Percentiles rank a stretch among this genome's conserved stretches.
Evolutionary conservation across 2,329 filamentous ascomycete genomes (phyloP).

Genomic region (Cordyceps fumosorosea): DNA sequence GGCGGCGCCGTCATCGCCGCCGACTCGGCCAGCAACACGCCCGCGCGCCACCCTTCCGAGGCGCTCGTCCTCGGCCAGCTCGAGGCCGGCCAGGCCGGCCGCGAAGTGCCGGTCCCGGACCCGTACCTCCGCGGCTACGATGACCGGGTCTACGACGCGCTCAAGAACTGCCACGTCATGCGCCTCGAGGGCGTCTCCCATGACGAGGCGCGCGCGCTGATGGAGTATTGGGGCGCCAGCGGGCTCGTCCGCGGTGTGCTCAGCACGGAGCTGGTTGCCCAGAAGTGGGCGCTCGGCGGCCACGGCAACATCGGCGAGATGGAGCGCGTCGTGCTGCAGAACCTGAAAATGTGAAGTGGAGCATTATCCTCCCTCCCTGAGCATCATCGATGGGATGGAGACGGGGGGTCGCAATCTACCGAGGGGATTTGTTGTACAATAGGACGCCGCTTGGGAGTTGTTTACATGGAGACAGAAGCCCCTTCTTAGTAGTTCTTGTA

Average conservation of each 20-base stretch:
- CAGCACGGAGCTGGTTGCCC: constrained; percentile 62
- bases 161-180: constrained; percentile 45
- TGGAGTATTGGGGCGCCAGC: constrained; percentile 91
- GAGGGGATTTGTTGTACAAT: constrained; percentile 1
- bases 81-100: constrained; percentile 35
- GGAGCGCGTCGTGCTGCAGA: constrained; percentile 57
- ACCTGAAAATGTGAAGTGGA: constrained; percentile 36
- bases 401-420: neutral
- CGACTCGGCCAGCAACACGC: constrained; percentile 63
- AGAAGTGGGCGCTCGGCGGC: constrained; percentile 79
- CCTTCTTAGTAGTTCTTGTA: constrained; percentile 10
- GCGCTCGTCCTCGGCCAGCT: constrained; percentile 58
- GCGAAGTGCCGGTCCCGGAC: constrained; percentile 37
- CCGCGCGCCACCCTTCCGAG: constrained; percentile 55
- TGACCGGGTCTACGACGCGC: constrained; percentile 44
- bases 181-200: constrained; percentile 63
- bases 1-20: constrained; percentile 75
- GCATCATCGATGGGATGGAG: neutral
- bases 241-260: constrained; percentile 68
- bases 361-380: too few species aligned
- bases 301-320: constrained; percentile 81
- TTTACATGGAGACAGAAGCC: constrained; percentile 17
- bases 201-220: constrained; percentile 66
- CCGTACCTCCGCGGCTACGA: constrained; percentile 53
- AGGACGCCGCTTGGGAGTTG: constrained; percentile 15